phyloP scores from a whole-genome alignment of 257 asterid species.

The Fraxinus excelsior region DNA sequence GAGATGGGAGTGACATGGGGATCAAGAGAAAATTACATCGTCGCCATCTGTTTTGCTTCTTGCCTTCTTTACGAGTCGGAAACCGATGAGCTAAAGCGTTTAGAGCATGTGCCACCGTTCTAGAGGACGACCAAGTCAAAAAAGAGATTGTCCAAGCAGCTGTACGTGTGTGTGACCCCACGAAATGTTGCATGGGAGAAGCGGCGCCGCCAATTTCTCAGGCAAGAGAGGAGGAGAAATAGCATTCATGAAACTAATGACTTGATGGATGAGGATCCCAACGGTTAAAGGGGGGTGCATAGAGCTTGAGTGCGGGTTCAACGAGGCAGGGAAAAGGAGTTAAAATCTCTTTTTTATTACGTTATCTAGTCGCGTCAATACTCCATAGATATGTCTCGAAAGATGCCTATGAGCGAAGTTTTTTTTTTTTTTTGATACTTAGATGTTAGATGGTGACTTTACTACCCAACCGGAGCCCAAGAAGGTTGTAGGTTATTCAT shows the following conservation, averaged over 20 bases:
- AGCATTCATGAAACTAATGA: conserved; percentile 32
- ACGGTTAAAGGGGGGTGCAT: conserved; percentile 79
- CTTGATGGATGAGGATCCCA: conserved; percentile 71
- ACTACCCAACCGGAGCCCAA: too few relatives aligned
- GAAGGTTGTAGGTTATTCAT: too few relatives aligned
- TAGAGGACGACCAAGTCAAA: conserved; percentile 43
- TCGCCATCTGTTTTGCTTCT: conserved; percentile 17
- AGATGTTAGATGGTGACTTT: too few relatives aligned
- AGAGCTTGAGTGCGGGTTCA: conserved; percentile 85
- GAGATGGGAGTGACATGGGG: conserved; percentile 27
- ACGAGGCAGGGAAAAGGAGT: conserved; percentile 53
- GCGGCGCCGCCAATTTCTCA: conserved; percentile 62
- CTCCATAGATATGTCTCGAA: too few relatives aligned
- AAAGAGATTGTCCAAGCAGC: conserved; percentile 58
- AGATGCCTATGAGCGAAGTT: too few relatives aligned
- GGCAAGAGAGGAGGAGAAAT: conserved; percentile 47
- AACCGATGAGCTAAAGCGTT: conserved; percentile 60
- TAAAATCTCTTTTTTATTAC: too few relatives aligned
- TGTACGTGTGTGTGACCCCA: conserved; percentile 60
- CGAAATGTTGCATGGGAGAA: conserved; percentile 79
- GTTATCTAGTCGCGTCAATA: too few relatives aligned
- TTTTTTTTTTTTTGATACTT: too few relatives aligned
- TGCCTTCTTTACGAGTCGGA: conserved; percentile 36
- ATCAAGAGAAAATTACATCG: neutral
- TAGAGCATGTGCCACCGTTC: conserved; percentile 72